Evolutionary conservation across 768 basidiomycete genomes (phyloP).

Genomic region (Obba rivulosa): DNA sequence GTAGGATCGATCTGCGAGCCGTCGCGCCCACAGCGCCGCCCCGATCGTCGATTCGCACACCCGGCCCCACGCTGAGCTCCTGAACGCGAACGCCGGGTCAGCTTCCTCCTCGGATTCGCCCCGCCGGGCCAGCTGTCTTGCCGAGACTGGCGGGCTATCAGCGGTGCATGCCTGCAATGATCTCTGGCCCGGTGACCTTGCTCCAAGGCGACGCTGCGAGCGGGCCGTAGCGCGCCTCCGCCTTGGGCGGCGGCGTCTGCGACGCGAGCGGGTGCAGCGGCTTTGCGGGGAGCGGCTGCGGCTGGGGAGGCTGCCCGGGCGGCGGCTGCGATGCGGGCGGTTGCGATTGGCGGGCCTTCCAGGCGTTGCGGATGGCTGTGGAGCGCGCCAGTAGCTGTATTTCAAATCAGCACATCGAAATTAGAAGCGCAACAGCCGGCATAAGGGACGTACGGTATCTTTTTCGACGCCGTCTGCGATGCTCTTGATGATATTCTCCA

Average conservation of each 20-base stretch:
- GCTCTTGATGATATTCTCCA: constrained; percentile 84
- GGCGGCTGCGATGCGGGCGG: constrained; percentile 14
- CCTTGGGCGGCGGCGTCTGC: constrained; percentile 17
- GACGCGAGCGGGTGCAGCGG: constrained; percentile 5
- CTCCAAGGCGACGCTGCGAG: constrained; percentile 63
- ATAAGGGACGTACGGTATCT: constrained; percentile 47
- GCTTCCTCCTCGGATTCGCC: not conserved
- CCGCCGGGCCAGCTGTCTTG: not conserved
- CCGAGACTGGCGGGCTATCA: no score
- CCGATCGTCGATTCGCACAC: not conserved
- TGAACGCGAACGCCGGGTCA: not conserved
- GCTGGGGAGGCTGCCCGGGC: constrained; percentile 11
- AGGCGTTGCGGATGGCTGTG: constrained; percentile 58
- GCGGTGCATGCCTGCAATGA: constrained; percentile 62
- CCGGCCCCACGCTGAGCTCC: not conserved
- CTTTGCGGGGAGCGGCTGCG: constrained; percentile 14
- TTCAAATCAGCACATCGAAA: not conserved
- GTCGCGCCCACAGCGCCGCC: not conserved
- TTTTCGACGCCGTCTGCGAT: constrained; percentile 95
- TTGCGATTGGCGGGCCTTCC: constrained; percentile 57
- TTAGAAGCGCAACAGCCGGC: not conserved
- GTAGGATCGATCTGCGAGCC: no score
- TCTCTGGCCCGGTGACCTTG: constrained; percentile 62
- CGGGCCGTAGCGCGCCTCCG: constrained; percentile 58
- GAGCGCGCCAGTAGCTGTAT: constrained; percentile 63